phyloP scores from a whole-genome alignment of 2,329 filamentous ascomycete species.

The Xylariomycetidae sp. region DNA sequence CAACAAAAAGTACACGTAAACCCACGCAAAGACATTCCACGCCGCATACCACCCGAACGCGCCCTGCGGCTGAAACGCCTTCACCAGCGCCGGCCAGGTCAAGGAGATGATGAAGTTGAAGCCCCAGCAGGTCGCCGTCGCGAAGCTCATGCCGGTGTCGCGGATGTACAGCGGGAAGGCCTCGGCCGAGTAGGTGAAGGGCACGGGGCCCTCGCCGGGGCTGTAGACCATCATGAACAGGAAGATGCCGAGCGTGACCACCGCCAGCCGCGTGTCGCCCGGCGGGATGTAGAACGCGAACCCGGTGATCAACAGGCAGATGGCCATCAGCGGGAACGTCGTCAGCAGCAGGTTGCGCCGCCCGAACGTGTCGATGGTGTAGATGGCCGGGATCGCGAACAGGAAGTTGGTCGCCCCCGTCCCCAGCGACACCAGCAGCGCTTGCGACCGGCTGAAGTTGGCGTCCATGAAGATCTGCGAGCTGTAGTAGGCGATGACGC shows the following conservation, averaged over 20 bases:
- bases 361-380: conserved; percentile 42
- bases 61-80: conserved; percentile 34
- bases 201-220: conserved; percentile 35
- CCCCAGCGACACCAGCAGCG: conserved; percentile 37
- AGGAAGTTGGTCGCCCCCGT: conserved; percentile 54
- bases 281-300: conserved; percentile 13
- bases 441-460: conserved; percentile 31
- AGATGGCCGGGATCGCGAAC: conserved; percentile 43
- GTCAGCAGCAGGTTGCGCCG: conserved; percentile 33
- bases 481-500: conserved; percentile 44
- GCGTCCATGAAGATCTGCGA: conserved; percentile 39
- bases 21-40: conserved; percentile 39
- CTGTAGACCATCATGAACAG: conserved; percentile 47
- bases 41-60: conserved; percentile 40
- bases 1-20: conserved; percentile 29
- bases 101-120: conserved; percentile 24
- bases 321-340: conserved; percentile 59
- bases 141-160: conserved; percentile 52
- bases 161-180: conserved; percentile 58
- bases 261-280: conserved; percentile 38
- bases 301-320: conserved; percentile 46
- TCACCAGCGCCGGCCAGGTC: conserved; percentile 37
- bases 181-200: conserved; percentile 61
- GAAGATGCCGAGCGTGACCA: conserved; percentile 58
- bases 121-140: conserved; percentile 41